Base-by-base conservation (phyloP, 371 early-diverging fungal species). In the Rhizopus stolonifer region DNA sequence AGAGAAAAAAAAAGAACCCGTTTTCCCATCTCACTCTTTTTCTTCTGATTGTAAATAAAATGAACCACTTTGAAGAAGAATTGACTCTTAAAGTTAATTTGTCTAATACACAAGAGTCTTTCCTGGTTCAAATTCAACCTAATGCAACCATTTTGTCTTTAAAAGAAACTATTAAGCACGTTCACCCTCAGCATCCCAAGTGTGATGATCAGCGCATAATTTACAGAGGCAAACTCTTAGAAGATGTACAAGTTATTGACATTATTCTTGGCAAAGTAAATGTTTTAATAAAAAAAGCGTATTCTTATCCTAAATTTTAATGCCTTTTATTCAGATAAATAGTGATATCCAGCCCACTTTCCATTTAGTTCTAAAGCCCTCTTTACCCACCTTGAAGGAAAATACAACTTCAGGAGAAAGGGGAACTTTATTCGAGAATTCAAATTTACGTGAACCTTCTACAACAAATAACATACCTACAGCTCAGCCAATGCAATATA, bases 321-420 rank as follows among this genome's bases (percentile, higher is more conserved):
- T n/a, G n/a, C n/a, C n/a, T n/a, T n/a, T 1, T 29, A 29, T 29
- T n/a, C 51, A 69, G 63, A 42, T 52, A 7, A 53, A 71, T 43
- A 42, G 44, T 7, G 29, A 46, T 21, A 50, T 54, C 4, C 39
- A 49, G n/a, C 72, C 72, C n/a, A 74, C 64, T 3, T 68, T 77
- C 26, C 78, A 77, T 51, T 61, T 77, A 29, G 78, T 77, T 1
- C 72, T 74, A 22, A 77, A 77, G 45, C 72, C 78, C 44, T 64
- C 29, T 9, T 29, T 29, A 29, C 29, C 29, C 29, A 11, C 11
- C 29, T 29, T 29, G 11, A 29, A 29, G 2, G 9, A 29, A 11
- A 11, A 29, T n/a, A 29, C 6, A 29, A 29, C 29, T 6, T 9
- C 29, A 29, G 29, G 29, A 29, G 29, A 6, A 29, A 32, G 17